phyloP scores from a whole-genome alignment of 208 protist species.

The Crithidia fasciculata region DNA sequence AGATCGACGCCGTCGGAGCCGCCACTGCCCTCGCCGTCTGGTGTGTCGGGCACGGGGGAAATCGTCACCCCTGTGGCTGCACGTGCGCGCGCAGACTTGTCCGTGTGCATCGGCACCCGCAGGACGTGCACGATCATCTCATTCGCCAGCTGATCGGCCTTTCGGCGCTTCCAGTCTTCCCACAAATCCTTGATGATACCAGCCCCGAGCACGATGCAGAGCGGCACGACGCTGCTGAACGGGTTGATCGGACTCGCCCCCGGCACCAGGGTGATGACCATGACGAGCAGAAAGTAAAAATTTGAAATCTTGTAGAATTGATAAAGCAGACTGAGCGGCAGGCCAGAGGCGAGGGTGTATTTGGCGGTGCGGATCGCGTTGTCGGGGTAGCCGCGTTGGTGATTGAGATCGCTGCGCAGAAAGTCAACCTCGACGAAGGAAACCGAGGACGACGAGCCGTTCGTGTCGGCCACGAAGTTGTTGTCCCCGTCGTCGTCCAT shows the following conservation, averaged over 20 bases:
- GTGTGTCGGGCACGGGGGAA: neutral
- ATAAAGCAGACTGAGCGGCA: slow-evolving; percentile 80
- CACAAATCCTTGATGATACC: slow-evolving; percentile 88
- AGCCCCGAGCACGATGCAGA: slow-evolving; percentile 86
- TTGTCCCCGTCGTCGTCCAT: slow-evolving; percentile 31
- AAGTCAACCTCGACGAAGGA: slow-evolving; percentile 63
- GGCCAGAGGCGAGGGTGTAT: slow-evolving; percentile 57
- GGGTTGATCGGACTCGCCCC: slow-evolving; percentile 89
- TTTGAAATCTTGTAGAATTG: slow-evolving; percentile 94
- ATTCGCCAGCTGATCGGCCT: slow-evolving; percentile 69
- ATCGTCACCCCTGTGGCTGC: neutral
- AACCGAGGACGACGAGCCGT: slow-evolving; percentile 15
- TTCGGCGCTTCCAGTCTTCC: slow-evolving; percentile 82
- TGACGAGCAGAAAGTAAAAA: slow-evolving; percentile 94
- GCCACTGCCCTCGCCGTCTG: neutral
- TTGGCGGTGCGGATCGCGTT: slow-evolving; percentile 78
- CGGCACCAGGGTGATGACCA: slow-evolving; percentile 87
- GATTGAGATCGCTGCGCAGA: slow-evolving; percentile 59
- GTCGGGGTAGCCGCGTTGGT: slow-evolving; percentile 40
- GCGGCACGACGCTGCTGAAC: slow-evolving; percentile 82
- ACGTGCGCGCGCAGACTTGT: neutral
- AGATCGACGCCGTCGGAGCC: neutral
- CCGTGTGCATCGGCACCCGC: slow-evolving; percentile 24
- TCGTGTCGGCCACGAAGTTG: slow-evolving; percentile 12
- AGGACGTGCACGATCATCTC: slow-evolving; percentile 52